Percentiles rank a stretch among this genome's conserved stretches.
These are phyloP conservation scores for Sporothrix brasiliensis DNA, from an alignment of 2,329 filamentous ascomycete genomes.

Conservation along the genomic window DNA sequence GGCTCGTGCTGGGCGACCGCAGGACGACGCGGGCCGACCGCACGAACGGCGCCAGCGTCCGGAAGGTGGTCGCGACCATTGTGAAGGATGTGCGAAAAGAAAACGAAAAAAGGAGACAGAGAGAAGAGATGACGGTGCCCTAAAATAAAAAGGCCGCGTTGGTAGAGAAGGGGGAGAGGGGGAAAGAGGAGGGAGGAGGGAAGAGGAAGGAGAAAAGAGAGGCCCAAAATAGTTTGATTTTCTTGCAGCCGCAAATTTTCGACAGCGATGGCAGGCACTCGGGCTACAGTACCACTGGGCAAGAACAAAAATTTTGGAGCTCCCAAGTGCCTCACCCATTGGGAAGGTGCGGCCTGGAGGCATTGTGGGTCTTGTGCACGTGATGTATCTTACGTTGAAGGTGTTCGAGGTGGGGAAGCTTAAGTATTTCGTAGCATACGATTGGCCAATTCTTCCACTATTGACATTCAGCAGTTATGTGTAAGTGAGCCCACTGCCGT, in stretches of 20 bases:
- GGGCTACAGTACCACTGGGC: not conserved
- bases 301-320: conserved; percentile 21
- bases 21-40: conserved; percentile 79
- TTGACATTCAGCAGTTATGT: not conserved
- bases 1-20: conserved; percentile 55
- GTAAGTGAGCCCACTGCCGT: not conserved
- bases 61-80: conserved; percentile 79
- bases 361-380: conserved; percentile 11
- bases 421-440: not conserved
- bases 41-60: conserved; percentile 76
- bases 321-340: conserved; percentile 10
- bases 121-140: not conserved
- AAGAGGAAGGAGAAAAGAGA: conserved; percentile 7
- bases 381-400: not conserved
- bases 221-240: conserved; percentile 24
- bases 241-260: conserved; percentile 25
- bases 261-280: conserved; percentile 23
- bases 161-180: not conserved
- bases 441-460: conserved; percentile 1
- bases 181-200: not conserved
- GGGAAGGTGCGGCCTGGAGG: conserved; percentile 8
- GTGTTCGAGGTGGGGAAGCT: not conserved
- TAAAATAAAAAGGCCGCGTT: conserved; percentile 4
- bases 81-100: conserved; percentile 32
- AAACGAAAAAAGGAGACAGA: conserved; percentile 10